Evolutionary conservation across 257 asterid genomes (phyloP).

Genomic region (Scutellaria barbata): DNA sequence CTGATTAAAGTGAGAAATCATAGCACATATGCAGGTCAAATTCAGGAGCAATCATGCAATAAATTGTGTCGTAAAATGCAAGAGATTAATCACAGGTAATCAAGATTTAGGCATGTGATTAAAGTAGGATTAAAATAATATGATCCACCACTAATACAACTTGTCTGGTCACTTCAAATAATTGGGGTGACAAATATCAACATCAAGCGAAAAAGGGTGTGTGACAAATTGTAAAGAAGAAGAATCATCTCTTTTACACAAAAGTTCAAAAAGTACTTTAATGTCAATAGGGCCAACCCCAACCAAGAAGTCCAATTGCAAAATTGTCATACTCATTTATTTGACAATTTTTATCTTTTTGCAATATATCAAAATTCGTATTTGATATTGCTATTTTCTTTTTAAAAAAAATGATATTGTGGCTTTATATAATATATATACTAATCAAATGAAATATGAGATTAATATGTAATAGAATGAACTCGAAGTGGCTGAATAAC

Average conservation of each 20-base stretch:
- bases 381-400: no score
- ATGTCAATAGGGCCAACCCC: conserved; percentile 31
- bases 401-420: no score
- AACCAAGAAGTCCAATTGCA: conserved; percentile 30
- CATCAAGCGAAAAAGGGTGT: conserved; percentile 37
- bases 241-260: conserved; percentile 36
- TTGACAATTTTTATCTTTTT: conserved; percentile 14
- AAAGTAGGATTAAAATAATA: conserved; percentile 24
- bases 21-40: background rate
- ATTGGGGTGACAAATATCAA: conserved; percentile 34
- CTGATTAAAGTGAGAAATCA: no score
- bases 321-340: conserved; percentile 3
- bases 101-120: conserved; percentile 9
- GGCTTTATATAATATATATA: no score
- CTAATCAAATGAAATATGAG: no score
- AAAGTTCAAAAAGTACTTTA: conserved; percentile 48
- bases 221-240: conserved; percentile 63
- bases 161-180: conserved; percentile 35
- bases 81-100: conserved; percentile 32
- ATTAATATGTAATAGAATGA: no score
- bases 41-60: background rate
- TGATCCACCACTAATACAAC: conserved; percentile 33
- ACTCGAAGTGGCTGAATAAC: no score
- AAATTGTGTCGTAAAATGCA: conserved; percentile 26
- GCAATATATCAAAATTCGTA: background rate